A percentile compares a stretch with the other conserved stretches of the same genome.
These are phyloP conservation scores for Xanthoceras sorbifolium DNA, from an alignment of 345 rosid species.

Conservation along the genomic window DNA sequence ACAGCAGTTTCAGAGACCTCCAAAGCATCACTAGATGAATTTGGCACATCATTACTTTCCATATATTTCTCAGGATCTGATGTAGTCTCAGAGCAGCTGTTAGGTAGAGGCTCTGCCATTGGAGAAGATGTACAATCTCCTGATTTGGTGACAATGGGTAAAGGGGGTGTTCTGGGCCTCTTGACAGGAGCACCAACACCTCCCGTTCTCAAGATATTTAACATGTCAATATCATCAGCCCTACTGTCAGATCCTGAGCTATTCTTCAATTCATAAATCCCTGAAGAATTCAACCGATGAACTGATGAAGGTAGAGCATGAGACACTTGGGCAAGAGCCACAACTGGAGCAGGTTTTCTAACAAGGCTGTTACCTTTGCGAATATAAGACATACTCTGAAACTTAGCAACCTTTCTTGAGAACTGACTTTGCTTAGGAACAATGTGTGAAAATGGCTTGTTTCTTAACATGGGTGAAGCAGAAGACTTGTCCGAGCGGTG, in stretches of 20 bases:
- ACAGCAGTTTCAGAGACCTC: slow-evolving; percentile 38
- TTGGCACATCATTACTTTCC: slow-evolving; percentile 41
- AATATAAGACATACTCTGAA: slow-evolving; percentile 54
- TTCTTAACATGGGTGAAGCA: slow-evolving; percentile 35
- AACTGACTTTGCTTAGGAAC: slow-evolving; percentile 44
- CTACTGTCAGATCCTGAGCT: slow-evolving; percentile 39
- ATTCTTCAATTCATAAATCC: slow-evolving; percentile 46
- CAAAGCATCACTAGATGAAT: slow-evolving; percentile 40
- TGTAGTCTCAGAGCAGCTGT: slow-evolving; percentile 40
- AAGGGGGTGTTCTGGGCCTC: slow-evolving; percentile 58
- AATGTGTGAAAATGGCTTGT: slow-evolving; percentile 40
- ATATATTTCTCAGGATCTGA: slow-evolving; percentile 41
- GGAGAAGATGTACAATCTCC: slow-evolving; percentile 40
- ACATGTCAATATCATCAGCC: slow-evolving; percentile 34
- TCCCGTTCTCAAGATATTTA: slow-evolving; percentile 37
- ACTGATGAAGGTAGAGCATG: slow-evolving; percentile 44
- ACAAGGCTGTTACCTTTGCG: slow-evolving; percentile 97
- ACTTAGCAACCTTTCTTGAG: slow-evolving; percentile 34
- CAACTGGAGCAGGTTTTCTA: slow-evolving; percentile 52
- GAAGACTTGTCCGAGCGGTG: slow-evolving; percentile 49
- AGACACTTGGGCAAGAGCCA: slow-evolving; percentile 42
- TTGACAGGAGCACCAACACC: slow-evolving; percentile 42
- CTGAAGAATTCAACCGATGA: slow-evolving; percentile 41
- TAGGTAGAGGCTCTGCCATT: slow-evolving; percentile 41
- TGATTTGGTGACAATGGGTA: slow-evolving; percentile 41